Evolutionary conservation across 306 rosid species (phyloP), one percentile per base, ranked within the genome.

Genomic region (Castanopsis chinensis): DNA sequence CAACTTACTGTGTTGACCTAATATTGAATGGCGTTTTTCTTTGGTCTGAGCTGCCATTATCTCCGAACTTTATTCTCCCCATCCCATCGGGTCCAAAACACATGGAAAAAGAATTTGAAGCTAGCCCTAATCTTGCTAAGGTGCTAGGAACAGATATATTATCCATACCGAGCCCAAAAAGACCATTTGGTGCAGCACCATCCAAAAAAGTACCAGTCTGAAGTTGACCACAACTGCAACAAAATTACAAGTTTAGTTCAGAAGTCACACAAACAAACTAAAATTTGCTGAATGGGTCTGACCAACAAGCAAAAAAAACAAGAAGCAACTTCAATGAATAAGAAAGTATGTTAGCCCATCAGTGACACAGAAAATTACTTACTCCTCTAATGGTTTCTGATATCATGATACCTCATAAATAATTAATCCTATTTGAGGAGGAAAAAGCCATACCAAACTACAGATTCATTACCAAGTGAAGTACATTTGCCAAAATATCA

Each of bases 11-110:
- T 25, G 5, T 69, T 64, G 73, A 43, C 60, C 76, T 45, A 27
- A 75, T 5, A 82, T 85, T 88, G 84, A 96, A 85, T 78, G 96
- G 94, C 12, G 99, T 96, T 83, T 93, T 84, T 65, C 85, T 79
- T 81, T 91, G 94, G 81, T 43, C 84, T 21, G 77, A 53, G 79
- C 89, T 90, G 71, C 92, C 92, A 78, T 80, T 84, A 78, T 91
- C 97, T 59, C 99, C 99, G 78, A 93, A 96, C 5, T 85, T 82
- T 83, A 93, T 93, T 85, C 96, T 90, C 78, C 98, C 98, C 54
- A 21, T 0, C 51, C 91, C 92, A 76, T 91, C 86, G 52, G 9
- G 3, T 69, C 94, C 94, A 75, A 96, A 96, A 85, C 99, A 93
- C 98, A 96, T 89, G 76, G 99, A 91, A 82, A 96, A 92, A 4